Evolutionary conservation across 1,139 yeast species (phyloP).

Genomic region (Geotrichum carabidarum): DNA sequence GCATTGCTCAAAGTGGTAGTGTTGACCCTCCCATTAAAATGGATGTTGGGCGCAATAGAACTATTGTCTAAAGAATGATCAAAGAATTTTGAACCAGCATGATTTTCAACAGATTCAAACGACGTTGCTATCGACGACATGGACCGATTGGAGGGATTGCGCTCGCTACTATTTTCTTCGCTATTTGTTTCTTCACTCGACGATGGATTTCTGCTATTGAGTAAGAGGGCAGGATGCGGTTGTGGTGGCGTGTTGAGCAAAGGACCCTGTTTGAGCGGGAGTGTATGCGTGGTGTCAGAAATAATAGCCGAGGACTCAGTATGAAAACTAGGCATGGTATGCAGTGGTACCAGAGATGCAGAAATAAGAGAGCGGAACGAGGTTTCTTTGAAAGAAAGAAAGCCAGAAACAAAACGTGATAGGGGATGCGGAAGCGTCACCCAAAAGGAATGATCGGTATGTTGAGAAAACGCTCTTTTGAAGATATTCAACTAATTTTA

Average conservation of each 20-base stretch:
- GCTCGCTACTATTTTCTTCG: constrained; percentile 15
- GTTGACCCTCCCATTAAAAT: not conserved
- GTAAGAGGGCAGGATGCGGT: constrained; percentile 2
- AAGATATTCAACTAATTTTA: too few relatives aligned
- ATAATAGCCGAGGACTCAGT: not conserved
- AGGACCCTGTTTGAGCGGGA: not conserved
- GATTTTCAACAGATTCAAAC: constrained; percentile 20
- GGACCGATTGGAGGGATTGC: constrained; percentile 20
- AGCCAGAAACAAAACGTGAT: not conserved
- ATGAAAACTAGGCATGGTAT: not conserved
- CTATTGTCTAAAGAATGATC: constrained; percentile 7
- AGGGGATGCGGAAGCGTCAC: not conserved
- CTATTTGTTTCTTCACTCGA: constrained; percentile 18
- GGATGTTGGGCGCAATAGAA: not conserved
- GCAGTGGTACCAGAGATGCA: not conserved
- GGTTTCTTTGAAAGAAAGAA: not conserved
- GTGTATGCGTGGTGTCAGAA: not conserved
- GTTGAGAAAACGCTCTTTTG: too few relatives aligned
- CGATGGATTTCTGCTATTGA: constrained; percentile 15
- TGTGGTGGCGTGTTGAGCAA: not conserved
- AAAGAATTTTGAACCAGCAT: constrained; percentile 10
- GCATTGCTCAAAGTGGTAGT: not conserved
- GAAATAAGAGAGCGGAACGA: not conserved
- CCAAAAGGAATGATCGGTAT: too few relatives aligned
- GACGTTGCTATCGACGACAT: constrained; percentile 28